Evolutionary conservation across 257 asterid genomes (phyloP).

Genomic region (Primulina huaijiensis): DNA sequence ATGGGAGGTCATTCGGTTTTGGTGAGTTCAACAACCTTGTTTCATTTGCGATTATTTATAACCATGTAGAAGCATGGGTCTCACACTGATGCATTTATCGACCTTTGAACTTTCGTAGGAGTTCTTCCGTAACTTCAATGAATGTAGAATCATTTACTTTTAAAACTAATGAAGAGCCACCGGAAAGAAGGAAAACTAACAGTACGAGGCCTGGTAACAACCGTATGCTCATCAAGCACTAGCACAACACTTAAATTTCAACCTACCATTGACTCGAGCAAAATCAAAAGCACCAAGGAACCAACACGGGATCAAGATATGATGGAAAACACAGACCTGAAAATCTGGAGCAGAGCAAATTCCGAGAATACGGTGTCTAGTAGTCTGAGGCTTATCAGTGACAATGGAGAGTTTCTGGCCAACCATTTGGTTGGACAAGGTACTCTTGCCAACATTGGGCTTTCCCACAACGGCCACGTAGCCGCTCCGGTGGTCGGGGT

Average conservation of each 20-base stretch:
- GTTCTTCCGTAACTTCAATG: no score
- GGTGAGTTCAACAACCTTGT: neutral
- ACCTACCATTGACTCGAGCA: no score
- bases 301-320: no score
- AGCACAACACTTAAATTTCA: no score
- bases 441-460: slow-evolving; percentile 96
- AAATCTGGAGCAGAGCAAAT: slow-evolving; percentile 77
- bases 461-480: slow-evolving; percentile 89
- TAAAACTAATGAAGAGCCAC: neutral
- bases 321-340: slow-evolving; percentile 51
- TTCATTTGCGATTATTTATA: no score
- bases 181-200: no score
- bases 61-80: no score
- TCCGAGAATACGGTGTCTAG: slow-evolving; percentile 89
- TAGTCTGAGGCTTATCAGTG: slow-evolving; percentile 94
- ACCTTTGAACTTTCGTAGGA: neutral
- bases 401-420: slow-evolving; percentile 92
- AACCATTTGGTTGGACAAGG: slow-evolving; percentile 86
- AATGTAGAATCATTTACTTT: neutral
- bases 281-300: no score
- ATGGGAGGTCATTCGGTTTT: neutral
- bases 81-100: neutral
- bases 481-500: slow-evolving; percentile 75
- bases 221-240: no score
- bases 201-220: no score